Evolutionary conservation across 768 basidiomycete genomes (phyloP).

Genomic region (Leccinum variicolor): DNA sequence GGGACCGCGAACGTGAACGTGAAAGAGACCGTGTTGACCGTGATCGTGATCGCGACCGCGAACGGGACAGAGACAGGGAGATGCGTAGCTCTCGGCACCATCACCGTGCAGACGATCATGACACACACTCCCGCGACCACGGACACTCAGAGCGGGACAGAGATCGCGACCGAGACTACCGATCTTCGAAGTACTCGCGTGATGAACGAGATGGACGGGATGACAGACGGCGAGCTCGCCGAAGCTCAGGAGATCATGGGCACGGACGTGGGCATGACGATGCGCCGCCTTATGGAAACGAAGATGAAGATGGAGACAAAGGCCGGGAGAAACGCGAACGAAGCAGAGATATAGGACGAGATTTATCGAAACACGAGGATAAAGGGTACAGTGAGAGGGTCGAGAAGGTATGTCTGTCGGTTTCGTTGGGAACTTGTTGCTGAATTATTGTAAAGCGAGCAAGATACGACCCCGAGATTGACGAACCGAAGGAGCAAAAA

Average conservation of each 20-base stretch:
- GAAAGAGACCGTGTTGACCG: constrained; percentile 40
- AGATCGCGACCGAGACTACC: constrained; percentile 40
- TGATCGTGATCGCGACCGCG: constrained; percentile 42
- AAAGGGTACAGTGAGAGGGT: constrained; percentile 51
- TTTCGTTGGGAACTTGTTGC: neutral
- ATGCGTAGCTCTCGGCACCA: constrained; percentile 32
- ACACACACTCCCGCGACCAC: constrained; percentile 32
- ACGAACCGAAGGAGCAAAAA: constrained; percentile 42
- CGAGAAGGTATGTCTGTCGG: constrained; percentile 53
- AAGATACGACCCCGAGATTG: constrained; percentile 48
- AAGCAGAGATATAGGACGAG: constrained; percentile 38
- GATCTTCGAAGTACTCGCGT: constrained; percentile 45
- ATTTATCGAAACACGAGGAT: constrained; percentile 40
- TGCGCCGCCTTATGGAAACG: constrained; percentile 34
- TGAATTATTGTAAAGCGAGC: constrained; percentile 41
- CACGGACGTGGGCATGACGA: constrained; percentile 49
- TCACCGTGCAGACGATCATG: constrained; percentile 34
- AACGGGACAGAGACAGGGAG: constrained; percentile 42
- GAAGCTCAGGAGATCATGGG: constrained; percentile 38
- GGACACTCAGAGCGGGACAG: constrained; percentile 34
- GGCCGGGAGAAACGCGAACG: constrained; percentile 45
- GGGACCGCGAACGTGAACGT: constrained; percentile 39
- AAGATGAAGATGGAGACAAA: constrained; percentile 37
- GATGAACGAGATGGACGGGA: constrained; percentile 56
- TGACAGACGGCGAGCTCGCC: constrained; percentile 44